These are phyloP conservation scores for Pezicula carpinea DNA, from an alignment of 2,329 filamentous ascomycete genomes.

Conservation along the genomic window DNA sequence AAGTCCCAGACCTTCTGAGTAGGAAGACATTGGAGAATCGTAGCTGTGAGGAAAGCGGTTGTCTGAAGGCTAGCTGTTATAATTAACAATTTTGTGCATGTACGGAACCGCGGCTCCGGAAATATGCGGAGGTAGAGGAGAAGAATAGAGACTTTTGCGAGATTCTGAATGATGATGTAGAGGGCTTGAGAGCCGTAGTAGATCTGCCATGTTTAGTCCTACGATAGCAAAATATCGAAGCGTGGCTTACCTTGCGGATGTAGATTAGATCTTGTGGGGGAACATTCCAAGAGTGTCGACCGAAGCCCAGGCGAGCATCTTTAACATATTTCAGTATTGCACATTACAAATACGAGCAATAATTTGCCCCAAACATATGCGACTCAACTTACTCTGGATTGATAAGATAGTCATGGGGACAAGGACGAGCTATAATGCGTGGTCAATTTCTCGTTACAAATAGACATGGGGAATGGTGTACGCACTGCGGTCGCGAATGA, in stretches of 20 bases:
- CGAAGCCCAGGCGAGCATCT: constrained; percentile 15
- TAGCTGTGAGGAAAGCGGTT: constrained; percentile 5
- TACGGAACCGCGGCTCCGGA: constrained; percentile 6
- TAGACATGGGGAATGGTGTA: background rate
- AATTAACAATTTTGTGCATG: constrained; percentile 7
- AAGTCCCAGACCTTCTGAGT: constrained; percentile 9
- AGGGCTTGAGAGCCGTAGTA: constrained; percentile 17
- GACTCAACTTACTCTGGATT: constrained; percentile 11
- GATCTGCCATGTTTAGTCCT: constrained; percentile 6
- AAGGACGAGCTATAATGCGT: constrained; percentile 10
- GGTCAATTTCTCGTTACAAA: background rate
- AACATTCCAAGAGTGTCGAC: constrained; percentile 15
- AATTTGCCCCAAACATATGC: no score
- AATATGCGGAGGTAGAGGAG: constrained; percentile 19
- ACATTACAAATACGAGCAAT: background rate
- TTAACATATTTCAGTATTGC: background rate
- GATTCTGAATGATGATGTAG: constrained; percentile 14
- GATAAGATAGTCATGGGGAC: constrained; percentile 11
- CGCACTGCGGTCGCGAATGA: constrained; percentile 11
- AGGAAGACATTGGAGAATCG: constrained; percentile 13
- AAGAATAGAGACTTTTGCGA: constrained; percentile 18
- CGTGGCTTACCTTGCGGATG: constrained; percentile 10
- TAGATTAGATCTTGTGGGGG: constrained; percentile 6
- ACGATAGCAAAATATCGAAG: background rate
- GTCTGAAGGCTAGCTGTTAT: constrained; percentile 5